Conservation (phyloP, 148 eudicot species). For the Gaultheria prostrata region DNA sequence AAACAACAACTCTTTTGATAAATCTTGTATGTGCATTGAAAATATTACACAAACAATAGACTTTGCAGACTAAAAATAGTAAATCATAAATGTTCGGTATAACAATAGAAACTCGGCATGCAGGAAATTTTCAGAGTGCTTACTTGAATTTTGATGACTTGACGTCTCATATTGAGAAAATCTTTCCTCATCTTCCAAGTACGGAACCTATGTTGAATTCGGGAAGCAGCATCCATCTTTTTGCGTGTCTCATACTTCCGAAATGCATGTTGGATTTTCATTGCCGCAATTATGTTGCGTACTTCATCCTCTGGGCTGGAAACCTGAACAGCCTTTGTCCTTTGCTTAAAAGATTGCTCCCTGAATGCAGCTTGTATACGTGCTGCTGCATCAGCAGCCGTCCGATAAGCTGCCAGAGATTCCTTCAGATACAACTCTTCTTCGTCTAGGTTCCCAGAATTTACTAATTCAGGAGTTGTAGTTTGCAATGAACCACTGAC, state of each 20-base stretch:
- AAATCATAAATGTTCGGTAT: background rate
- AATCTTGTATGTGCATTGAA: background rate
- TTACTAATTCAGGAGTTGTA: conserved; percentile 36
- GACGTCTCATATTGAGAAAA: conserved; percentile 78
- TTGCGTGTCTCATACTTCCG: conserved; percentile 62
- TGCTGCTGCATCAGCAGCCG: conserved; percentile 98
- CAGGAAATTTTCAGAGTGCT: conserved; percentile 19
- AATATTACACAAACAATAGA: background rate
- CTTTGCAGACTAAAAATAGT: background rate
- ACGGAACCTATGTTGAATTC: conserved; percentile 78
- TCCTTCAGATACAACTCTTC: conserved; percentile 84
- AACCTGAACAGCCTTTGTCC: conserved; percentile 39
- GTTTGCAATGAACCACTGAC: conserved; percentile 66
- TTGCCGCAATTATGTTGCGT: conserved; percentile 75
- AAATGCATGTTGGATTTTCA: conserved; percentile 97
- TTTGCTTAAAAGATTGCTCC: conserved; percentile 63
- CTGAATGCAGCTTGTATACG: conserved; percentile 89
- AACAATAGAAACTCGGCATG: background rate
- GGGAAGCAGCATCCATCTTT: conserved; percentile 69
- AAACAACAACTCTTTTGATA: background rate
- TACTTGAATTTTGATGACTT: conserved; percentile 88
- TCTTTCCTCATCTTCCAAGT: conserved; percentile 80
- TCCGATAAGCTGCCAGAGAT: conserved; percentile 84
- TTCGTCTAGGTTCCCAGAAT: conserved; percentile 43
- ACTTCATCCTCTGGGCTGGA: conserved; percentile 75